Base-by-base conservation (phyloP, 352 stramenopile species). In the Phytophthora syringae region DNA sequence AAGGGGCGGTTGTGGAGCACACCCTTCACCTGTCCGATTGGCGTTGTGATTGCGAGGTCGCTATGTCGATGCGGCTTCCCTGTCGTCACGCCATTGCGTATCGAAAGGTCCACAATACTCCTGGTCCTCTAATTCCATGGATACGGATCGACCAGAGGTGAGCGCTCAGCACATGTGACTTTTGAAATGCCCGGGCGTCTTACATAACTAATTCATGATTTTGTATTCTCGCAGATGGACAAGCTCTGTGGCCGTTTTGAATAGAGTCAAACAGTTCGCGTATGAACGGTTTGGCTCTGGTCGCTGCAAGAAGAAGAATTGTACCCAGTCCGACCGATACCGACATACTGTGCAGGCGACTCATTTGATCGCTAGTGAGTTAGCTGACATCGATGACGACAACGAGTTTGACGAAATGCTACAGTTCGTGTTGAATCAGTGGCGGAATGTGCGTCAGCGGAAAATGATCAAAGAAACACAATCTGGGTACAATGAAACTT, bases 81-180 rank as follows among this genome's bases (percentile, higher is more conserved):
- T 76, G 68, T 20, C 27, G 54, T 10, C 63, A 76, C 27, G 50
- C 39, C 2, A 72, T 76, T 12, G 58, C 54, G 5, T 70, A 60
- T 13, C 42, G 53, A 0, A 68, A 58, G 34, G 21, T 51, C 6
- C 27, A 30, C 3, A 28, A 16, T 12, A n/a, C n/a, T 16, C 9
- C 37, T 18, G 30, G 39, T 2, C 2, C 27, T 1, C 25, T 48
- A 5, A 70, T 76, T 25, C 58, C 68, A 36, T 62, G 18, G 37
- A 36, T 20, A 15, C 9, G 42, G 2, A 47, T 61, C 32, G 55
- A 63, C 16, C 43, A 63, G 6, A 54, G 44, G 55, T 55, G 32
- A 39, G 32, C 12, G 7, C 44, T 27, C n/a, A n/a, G n/a, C n/a
- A n/a, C n/a, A n/a, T n/a, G n/a, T n/a, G n/a, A n/a, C n/a, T n/a